Evolutionary conservation across 306 rosid species (phyloP).

Genomic region (Trifolium subterraneum): DNA sequence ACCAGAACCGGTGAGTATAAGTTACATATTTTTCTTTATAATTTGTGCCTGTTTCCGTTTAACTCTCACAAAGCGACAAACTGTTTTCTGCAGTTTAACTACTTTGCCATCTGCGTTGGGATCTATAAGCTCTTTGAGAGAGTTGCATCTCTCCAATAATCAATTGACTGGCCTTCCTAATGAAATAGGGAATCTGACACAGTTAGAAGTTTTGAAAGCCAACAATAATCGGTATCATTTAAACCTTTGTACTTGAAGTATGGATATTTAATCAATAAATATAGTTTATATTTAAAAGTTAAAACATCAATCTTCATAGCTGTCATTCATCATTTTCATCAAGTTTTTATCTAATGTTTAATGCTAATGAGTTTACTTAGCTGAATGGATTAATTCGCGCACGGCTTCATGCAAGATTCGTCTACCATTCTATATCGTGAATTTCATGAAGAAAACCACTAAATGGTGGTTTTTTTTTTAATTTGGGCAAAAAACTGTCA

Average conservation of each 20-base stretch:
- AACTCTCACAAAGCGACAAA: background rate
- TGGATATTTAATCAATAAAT: background rate
- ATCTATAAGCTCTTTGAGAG: slow-evolving; percentile 64
- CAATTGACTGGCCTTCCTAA: slow-evolving; percentile 68
- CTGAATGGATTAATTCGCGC: slow-evolving; percentile 17
- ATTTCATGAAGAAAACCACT: slow-evolving; percentile 4
- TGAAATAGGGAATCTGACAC: slow-evolving; percentile 67
- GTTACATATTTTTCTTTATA: slow-evolving; percentile 15
- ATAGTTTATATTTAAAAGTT: no score
- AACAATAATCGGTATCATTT: slow-evolving; percentile 73
- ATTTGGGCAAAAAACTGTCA: background rate
- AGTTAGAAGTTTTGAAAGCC: slow-evolving; percentile 73
- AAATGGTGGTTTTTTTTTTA: background rate
- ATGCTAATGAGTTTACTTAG: slow-evolving; percentile 18
- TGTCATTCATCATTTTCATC: slow-evolving; percentile 9
- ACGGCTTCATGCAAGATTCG: slow-evolving; percentile 15
- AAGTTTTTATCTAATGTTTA: background rate
- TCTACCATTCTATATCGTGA: background rate
- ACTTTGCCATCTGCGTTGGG: slow-evolving; percentile 70
- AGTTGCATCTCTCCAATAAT: slow-evolving; percentile 75
- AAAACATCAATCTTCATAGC: background rate
- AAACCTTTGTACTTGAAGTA: background rate
- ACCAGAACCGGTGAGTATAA: slow-evolving; percentile 77
- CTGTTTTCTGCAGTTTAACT: slow-evolving; percentile 62
- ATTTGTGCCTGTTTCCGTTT: slow-evolving; percentile 34